Percentiles rank a stretch among this genome's conserved stretches.
Evolutionary conservation across 129 eudicot genomes (phyloP).

Genomic region (Logfia minima): DNA sequence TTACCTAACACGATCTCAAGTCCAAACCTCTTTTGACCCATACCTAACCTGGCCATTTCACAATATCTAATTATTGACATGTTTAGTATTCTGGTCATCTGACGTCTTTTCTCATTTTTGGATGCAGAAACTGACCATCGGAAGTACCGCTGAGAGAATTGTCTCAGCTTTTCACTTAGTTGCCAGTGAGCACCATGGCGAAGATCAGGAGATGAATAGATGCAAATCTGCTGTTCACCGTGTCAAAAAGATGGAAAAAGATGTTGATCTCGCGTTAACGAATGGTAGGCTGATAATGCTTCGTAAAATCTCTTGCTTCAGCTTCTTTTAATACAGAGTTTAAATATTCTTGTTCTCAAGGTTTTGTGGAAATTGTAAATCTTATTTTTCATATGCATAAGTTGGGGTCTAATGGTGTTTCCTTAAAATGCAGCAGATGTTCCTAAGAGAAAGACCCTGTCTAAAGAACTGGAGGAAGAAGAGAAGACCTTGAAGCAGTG

Average conservation of each 20-base stretch:
- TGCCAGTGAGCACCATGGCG: constrained; percentile 64
- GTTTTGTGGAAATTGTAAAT: neutral
- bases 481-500: constrained; percentile 60
- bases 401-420: constrained; percentile 6
- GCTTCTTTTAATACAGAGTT: neutral
- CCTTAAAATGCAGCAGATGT: constrained; percentile 56
- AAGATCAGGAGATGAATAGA: constrained; percentile 75
- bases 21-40: neutral
- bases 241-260: constrained; percentile 83
- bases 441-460: constrained; percentile 68
- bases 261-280: constrained; percentile 56
- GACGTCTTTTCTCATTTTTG: constrained; percentile 13
- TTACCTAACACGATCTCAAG: neutral
- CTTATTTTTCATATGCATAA: neutral
- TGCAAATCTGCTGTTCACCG: constrained; percentile 74
- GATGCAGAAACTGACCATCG: constrained; percentile 75
- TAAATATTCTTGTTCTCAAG: neutral
- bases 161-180: constrained; percentile 86
- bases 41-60: neutral
- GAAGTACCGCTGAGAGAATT: constrained; percentile 78
- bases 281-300: constrained; percentile 46
- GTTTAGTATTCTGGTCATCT: constrained; percentile 5
- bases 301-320: constrained; percentile 3
- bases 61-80: neutral
- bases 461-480: constrained; percentile 74